phyloP scores from a whole-genome alignment of 2,329 filamentous ascomycete species.

The Epichloe festucae region DNA sequence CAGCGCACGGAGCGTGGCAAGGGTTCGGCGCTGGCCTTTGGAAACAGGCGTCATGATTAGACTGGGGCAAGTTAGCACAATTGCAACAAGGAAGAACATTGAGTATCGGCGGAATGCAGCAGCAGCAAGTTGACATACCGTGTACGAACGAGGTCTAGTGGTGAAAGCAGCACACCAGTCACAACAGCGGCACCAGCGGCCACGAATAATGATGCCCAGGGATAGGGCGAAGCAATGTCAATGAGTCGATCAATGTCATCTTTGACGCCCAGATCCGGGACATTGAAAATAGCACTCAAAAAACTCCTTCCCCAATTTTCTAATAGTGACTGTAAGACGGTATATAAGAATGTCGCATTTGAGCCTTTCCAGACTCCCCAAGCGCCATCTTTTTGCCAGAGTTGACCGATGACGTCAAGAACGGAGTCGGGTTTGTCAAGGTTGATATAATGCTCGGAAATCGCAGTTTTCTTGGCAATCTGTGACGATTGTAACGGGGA shows the following conservation, averaged over 20 bases:
- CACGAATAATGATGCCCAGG: slow-evolving; percentile 68
- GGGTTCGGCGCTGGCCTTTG: slow-evolving; percentile 60
- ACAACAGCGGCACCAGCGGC: slow-evolving; percentile 50
- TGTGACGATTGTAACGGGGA: slow-evolving; percentile 17
- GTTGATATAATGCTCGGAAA: slow-evolving; percentile 46
- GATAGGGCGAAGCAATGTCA: slow-evolving; percentile 63
- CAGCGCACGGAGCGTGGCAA: slow-evolving; percentile 64
- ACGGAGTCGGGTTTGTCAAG: slow-evolving; percentile 69
- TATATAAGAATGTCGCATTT: slow-evolving; percentile 87
- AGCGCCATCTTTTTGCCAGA: slow-evolving; percentile 80
- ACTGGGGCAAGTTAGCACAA: slow-evolving; percentile 25
- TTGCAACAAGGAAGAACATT: neutral
- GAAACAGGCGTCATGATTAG: slow-evolving; percentile 76
- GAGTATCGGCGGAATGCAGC: too few relatives aligned
- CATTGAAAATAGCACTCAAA: slow-evolving; percentile 78
- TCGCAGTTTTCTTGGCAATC: slow-evolving; percentile 17
- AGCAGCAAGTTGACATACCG: slow-evolving; percentile 24
- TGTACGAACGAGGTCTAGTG: slow-evolving; percentile 82
- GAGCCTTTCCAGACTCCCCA: slow-evolving; percentile 93
- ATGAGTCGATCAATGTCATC: slow-evolving; percentile 66
- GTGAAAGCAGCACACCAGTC: slow-evolving; percentile 70
- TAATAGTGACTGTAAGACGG: slow-evolving; percentile 69
- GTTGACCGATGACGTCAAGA: slow-evolving; percentile 70
- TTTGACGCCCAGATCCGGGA: slow-evolving; percentile 69
- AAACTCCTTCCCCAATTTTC: slow-evolving; percentile 89